Conservation (phyloP, 2,329 filamentous ascomycete genomes). For the Beauveria sp. region DNA sequence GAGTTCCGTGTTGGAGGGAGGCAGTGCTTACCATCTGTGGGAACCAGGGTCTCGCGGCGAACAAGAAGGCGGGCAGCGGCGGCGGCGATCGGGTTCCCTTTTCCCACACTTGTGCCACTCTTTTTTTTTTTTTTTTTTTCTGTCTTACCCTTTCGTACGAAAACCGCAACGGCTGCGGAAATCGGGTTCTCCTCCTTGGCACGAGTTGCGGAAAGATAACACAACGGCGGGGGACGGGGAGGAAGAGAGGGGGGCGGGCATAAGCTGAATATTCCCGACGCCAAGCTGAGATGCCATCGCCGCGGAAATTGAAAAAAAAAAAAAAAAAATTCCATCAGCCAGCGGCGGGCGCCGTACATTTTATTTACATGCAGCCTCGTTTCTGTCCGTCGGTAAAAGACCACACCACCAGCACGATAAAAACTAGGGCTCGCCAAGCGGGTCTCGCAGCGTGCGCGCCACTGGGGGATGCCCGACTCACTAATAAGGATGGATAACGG, state of each 20-base stretch:
- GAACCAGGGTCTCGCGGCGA: background rate
- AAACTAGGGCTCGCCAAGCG: background rate
- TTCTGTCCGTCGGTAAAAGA: background rate
- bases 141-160: too few species aligned
- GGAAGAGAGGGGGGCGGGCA: background rate
- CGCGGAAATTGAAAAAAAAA: background rate
- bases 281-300: background rate
- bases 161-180: too few species aligned
- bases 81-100: background rate
- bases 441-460: background rate
- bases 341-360: too few species aligned
- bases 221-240: too few species aligned
- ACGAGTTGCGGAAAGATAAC: too few species aligned
- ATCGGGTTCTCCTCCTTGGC: too few species aligned
- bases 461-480: background rate
- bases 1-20: background rate
- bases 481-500: background rate
- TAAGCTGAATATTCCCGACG: background rate
- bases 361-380: background rate
- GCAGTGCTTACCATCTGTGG: constrained; percentile 2
- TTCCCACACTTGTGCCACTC: too few species aligned
- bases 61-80: background rate
- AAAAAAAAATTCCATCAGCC: too few species aligned
- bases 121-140: background rate
- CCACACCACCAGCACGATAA: background rate